Percentiles rank a stretch among this genome's conserved stretches.
phyloP scores from a whole-genome alignment of 2,329 filamentous ascomycete species.

The Rhexocercosporidium sp. region DNA sequence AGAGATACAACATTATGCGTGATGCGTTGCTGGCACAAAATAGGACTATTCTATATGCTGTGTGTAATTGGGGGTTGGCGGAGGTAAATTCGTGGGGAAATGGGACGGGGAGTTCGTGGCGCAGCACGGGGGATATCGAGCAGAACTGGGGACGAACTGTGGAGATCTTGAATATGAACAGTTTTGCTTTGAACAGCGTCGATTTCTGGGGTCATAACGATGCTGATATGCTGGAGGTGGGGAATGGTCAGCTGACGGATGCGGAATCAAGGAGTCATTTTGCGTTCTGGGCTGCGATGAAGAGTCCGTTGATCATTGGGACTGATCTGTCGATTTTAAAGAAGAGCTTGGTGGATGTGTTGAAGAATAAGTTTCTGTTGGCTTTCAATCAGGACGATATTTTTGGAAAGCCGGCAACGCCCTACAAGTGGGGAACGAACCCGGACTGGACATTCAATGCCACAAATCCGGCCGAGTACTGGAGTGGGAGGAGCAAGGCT shows the following conservation, averaged over 20 bases:
- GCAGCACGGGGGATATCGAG: slow-evolving; percentile 51
- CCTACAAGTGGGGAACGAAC: slow-evolving; percentile 52
- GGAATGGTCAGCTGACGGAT: slow-evolving; percentile 41
- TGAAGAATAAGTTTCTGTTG: slow-evolving; percentile 34
- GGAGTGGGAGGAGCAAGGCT: slow-evolving; percentile 49
- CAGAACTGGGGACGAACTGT: slow-evolving; percentile 42
- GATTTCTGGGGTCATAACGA: slow-evolving; percentile 46
- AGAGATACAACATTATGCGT: slow-evolving; percentile 56
- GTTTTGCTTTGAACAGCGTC: slow-evolving; percentile 43
- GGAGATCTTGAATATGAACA: slow-evolving; percentile 46
- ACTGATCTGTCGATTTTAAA: slow-evolving; percentile 29
- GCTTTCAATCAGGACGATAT: slow-evolving; percentile 39
- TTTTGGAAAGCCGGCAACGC: slow-evolving; percentile 48
- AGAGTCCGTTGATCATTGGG: slow-evolving; percentile 35
- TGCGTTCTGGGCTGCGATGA: slow-evolving; percentile 37
- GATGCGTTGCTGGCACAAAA: slow-evolving; percentile 53
- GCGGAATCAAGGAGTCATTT: slow-evolving; percentile 39
- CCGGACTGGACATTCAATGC: slow-evolving; percentile 55
- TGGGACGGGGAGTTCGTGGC: slow-evolving; percentile 53
- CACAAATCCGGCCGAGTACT: slow-evolving; percentile 55
- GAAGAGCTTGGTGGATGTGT: slow-evolving; percentile 38
- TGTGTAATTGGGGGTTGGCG: slow-evolving; percentile 60
- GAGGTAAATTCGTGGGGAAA: slow-evolving; percentile 57
- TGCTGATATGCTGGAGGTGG: slow-evolving; percentile 41
- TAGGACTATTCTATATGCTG: slow-evolving; percentile 54